Percentiles rank a stretch among this genome's conserved stretches.
Evolutionary conservation across 1,284 basidiomycete species (phyloP).

Genomic region (Tilletia horrida): DNA sequence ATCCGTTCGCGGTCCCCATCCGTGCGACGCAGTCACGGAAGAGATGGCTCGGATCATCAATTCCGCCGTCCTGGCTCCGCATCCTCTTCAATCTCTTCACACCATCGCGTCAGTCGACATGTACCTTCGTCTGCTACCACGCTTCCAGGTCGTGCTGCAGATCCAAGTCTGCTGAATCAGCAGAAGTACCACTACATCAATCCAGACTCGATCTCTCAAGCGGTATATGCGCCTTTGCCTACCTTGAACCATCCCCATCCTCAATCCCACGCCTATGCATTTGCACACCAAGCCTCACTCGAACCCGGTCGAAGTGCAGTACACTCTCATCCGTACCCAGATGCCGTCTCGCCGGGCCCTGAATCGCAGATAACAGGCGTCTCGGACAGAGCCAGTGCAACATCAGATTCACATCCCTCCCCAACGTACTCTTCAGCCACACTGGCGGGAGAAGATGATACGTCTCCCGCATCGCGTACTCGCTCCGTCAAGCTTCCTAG

Average conservation of each 20-base stretch:
- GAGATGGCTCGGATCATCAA: background rate
- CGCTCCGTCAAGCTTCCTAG: background rate
- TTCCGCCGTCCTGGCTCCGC: background rate
- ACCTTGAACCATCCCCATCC: constrained; percentile 9
- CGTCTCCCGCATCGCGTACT: background rate
- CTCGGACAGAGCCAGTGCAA: background rate
- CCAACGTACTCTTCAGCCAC: background rate
- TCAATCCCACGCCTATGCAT: constrained; percentile 13
- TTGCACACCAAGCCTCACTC: constrained; percentile 11
- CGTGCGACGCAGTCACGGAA: background rate
- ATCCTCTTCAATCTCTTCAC: too few species aligned
- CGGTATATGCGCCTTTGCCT: background rate
- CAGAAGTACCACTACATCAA: background rate
- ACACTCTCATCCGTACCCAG: constrained; percentile 5
- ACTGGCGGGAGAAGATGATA: background rate
- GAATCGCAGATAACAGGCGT: background rate
- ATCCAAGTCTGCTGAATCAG: background rate
- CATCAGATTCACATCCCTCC: background rate
- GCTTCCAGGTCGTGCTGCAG: too few species aligned
- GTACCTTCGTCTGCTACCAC: too few species aligned
- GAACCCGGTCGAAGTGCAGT: background rate
- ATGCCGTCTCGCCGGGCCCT: background rate
- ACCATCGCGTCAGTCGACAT: too few species aligned
- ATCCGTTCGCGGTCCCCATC: constrained; percentile 4
- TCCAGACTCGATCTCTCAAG: too few species aligned